Evolutionary conservation across 2,329 filamentous ascomycete genomes (phyloP), one percentile per base, ranked within the genome.

Genomic region (Trichoderma harzianum): DNA sequence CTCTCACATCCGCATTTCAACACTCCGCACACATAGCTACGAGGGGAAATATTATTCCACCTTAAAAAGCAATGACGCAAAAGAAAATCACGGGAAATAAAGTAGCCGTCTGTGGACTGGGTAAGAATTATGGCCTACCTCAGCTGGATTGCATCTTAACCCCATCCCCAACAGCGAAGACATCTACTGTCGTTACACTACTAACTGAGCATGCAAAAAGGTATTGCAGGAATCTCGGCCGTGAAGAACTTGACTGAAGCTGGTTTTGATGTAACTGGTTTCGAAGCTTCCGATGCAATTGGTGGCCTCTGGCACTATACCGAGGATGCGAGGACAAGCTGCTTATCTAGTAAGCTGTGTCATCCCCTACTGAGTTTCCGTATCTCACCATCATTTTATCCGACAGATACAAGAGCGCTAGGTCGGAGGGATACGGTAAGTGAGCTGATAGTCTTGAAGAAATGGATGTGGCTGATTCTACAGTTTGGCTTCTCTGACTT

Each of bases 201-300:
- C 18, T 60, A 21, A 60, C 28, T 10, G 12, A 21, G 12, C 10
- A 60, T 21, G 18, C 24, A 3, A 10, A 67, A 57, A 67, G 64
- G 64, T 2, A 67, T 67, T 21, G 64, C 64, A 14, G 64, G 64
- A 7, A 39, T 67, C 77, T 92, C 91, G 24, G 83, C 78, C 77
- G 92, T 92, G 72, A 90, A 85, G 11, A 90, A 77, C 28, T 36
- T 67, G 64, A 67, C 64, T 3, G 64, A 67, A 30, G 47, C 26
- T 18, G 82, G 83, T 3, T 85, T 84, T 67, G 74, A 84, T 12
- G 83, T 80, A 3, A 79, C 80, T 1, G 84, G 80, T 1, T 85
- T 85, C 61, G 84, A 86, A 58, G 77, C 79, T 34, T 82, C 82
- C 68, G 72, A 76, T 62, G 80, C 79, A 65, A 75, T 84, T 26